phyloP scores from a whole-genome alignment of 2,329 filamentous ascomycete genomes.

The Cercospora sp. region DNA sequence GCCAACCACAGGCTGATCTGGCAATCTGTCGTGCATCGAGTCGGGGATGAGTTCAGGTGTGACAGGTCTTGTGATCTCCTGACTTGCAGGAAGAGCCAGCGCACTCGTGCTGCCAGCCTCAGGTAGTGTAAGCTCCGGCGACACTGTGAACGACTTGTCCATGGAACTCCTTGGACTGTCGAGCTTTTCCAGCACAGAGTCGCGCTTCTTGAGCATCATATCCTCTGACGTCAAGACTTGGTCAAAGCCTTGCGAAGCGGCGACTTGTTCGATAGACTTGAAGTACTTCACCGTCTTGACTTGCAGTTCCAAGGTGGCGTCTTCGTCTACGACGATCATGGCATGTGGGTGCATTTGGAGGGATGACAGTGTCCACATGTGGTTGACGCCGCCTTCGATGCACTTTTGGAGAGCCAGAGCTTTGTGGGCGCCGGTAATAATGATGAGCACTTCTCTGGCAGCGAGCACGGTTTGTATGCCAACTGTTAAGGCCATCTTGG shows the following conservation, averaged over 20 bases:
- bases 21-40: slow-evolving; percentile 38
- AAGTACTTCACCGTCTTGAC: slow-evolving; percentile 52
- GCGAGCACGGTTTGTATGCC: slow-evolving; percentile 82
- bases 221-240: slow-evolving; percentile 44
- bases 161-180: slow-evolving; percentile 34
- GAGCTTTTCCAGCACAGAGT: slow-evolving; percentile 40
- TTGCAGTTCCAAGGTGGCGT: slow-evolving; percentile 55
- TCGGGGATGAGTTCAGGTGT: slow-evolving; percentile 42
- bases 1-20: slow-evolving; percentile 7
- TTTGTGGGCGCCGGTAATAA: slow-evolving; percentile 80
- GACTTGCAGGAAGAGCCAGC: slow-evolving; percentile 15
- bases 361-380: slow-evolving; percentile 86
- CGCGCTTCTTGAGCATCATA: slow-evolving; percentile 36
- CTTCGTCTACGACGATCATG: slow-evolving; percentile 80
- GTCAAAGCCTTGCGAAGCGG: slow-evolving; percentile 46
- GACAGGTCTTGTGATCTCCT: slow-evolving; percentile 27
- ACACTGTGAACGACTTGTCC: slow-evolving; percentile 26
- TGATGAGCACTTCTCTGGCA: slow-evolving; percentile 75
- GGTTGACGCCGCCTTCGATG: slow-evolving; percentile 78
- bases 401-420: slow-evolving; percentile 75
- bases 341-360: slow-evolving; percentile 79
- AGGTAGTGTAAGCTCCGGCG: slow-evolving; percentile 35
- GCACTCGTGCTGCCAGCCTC: slow-evolving; percentile 25
- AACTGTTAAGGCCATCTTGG: slow-evolving; percentile 79
- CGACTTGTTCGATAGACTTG: slow-evolving; percentile 52